phyloP scores from a whole-genome alignment of 148 eudicot species.

The Rhododendron simsii region DNA sequence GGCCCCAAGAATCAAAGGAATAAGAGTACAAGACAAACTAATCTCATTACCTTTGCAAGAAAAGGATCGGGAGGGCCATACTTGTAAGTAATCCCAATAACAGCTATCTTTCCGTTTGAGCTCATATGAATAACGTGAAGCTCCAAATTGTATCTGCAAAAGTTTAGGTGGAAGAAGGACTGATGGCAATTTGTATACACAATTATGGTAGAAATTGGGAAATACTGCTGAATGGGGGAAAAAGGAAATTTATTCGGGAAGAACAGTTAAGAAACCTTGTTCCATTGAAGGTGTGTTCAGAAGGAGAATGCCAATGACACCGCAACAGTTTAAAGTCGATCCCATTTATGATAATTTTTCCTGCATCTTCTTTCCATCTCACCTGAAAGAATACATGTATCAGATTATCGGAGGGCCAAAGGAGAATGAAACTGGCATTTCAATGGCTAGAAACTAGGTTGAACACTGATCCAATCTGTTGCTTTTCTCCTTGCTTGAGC shows the following conservation, averaged over 20 bases:
- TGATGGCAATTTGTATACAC: too few relatives aligned
- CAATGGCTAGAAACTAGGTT: background rate
- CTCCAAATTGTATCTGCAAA: slow-evolving; percentile 22
- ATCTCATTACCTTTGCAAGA: slow-evolving; percentile 21
- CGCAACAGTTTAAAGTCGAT: slow-evolving; percentile 23
- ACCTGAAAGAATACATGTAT: slow-evolving; percentile 18
- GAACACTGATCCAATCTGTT: background rate
- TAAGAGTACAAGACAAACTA: background rate
- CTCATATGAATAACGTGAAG: slow-evolving; percentile 30
- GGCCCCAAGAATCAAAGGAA: background rate
- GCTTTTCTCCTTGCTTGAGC: background rate
- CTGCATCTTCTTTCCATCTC: slow-evolving; percentile 38
- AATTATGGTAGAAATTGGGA: background rate
- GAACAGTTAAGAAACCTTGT: slow-evolving; percentile 14
- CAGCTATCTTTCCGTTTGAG: slow-evolving; percentile 11
- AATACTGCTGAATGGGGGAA: background rate
- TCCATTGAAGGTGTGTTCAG: slow-evolving; percentile 40
- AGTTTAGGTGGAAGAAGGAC: background rate
- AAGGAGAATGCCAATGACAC: slow-evolving; percentile 43
- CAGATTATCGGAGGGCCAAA: background rate
- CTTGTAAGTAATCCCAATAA: slow-evolving; percentile 26
- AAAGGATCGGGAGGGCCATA: slow-evolving; percentile 33
- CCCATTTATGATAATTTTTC: slow-evolving; percentile 24
- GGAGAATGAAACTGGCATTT: background rate
- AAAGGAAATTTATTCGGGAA: background rate